Conservation (phyloP, 106 monocot species). For the Apostasia ramifera region DNA sequence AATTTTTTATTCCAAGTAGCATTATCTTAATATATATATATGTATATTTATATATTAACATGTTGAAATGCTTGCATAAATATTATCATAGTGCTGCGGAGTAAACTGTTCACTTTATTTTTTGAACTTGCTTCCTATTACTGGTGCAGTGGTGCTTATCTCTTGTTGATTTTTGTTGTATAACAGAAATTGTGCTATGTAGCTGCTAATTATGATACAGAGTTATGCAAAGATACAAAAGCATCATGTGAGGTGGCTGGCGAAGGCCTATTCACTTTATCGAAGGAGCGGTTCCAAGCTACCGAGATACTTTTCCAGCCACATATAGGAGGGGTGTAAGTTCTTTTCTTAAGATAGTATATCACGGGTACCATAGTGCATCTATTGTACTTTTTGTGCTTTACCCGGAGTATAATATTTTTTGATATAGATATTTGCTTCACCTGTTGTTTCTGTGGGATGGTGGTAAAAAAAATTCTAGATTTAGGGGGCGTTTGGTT, state of each 20-base stretch:
- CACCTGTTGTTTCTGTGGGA: too few relatives aligned
- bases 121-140: background rate
- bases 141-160: background rate
- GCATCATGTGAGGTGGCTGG: slow-evolving; percentile 78
- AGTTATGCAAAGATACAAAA: slow-evolving; percentile 58
- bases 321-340: slow-evolving; percentile 79
- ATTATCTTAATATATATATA: too few relatives aligned
- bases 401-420: too few relatives aligned
- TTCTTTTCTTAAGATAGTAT: slow-evolving; percentile 1
- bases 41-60: too few relatives aligned
- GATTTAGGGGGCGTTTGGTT: too few relatives aligned
- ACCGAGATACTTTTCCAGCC: slow-evolving; percentile 92
- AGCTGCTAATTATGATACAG: slow-evolving; percentile 78
- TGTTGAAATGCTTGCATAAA: background rate
- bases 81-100: too few relatives aligned
- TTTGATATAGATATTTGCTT: background rate
- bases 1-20: too few relatives aligned
- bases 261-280: slow-evolving; percentile 84
- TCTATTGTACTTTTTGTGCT: background rate
- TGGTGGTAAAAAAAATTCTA: too few relatives aligned
- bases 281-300: slow-evolving; percentile 76
- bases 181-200: slow-evolving; percentile 88
- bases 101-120: too few relatives aligned
- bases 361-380: background rate
- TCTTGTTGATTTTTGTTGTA: background rate